Conservation (phyloP, 1,284 basidiomycete genomes). For the Irpex lacteus region DNA sequence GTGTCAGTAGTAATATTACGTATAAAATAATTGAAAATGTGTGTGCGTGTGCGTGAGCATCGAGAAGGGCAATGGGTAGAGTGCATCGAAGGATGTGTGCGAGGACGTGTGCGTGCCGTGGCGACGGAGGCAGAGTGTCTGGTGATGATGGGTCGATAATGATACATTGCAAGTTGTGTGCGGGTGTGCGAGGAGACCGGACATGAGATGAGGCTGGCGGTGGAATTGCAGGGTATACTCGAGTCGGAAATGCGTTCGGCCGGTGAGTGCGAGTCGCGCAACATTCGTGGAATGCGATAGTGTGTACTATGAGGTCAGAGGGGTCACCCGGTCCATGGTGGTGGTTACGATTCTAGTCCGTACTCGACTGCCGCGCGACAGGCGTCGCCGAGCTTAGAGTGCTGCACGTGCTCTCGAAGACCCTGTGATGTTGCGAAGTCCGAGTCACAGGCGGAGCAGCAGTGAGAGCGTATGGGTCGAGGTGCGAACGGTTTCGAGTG, state of each 20-base stretch:
- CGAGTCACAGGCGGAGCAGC: constrained; percentile 70
- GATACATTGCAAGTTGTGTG: constrained; percentile 5
- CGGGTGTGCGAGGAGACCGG: constrained; percentile 1
- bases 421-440: constrained; percentile 54
- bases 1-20: background rate
- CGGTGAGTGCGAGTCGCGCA: background rate
- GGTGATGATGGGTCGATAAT: background rate
- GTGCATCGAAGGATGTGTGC: background rate
- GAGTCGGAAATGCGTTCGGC: background rate
- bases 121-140: background rate
- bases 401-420: constrained; percentile 56
- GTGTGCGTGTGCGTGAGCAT: background rate
- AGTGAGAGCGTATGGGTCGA: constrained; percentile 31
- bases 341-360: constrained; percentile 52
- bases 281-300: background rate
- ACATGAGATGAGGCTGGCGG: background rate
- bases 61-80: no score
- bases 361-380: constrained; percentile 72
- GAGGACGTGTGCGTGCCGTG: background rate
- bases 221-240: constrained; percentile 7
- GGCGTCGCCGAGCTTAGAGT: constrained; percentile 54
- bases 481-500: constrained; percentile 20
- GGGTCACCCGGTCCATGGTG: background rate
- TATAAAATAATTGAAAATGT: constrained; percentile 1
- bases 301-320: background rate